phyloP scores from a whole-genome alignment of 2,329 filamentous ascomycete genomes.

The Scedosporium aurantiacum region DNA sequence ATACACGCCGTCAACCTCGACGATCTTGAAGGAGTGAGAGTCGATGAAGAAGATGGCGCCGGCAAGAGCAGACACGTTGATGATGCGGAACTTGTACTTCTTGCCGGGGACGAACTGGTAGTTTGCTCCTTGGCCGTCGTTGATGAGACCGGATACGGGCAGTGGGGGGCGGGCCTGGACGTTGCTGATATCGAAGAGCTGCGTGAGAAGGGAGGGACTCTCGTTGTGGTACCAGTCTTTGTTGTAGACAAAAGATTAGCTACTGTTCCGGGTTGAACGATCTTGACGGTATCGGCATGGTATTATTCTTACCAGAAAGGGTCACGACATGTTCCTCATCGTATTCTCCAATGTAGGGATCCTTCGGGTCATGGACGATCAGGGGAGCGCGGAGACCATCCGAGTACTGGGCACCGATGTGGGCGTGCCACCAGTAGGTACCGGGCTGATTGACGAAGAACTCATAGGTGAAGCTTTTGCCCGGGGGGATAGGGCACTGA shows the following conservation, averaged over 20 bases:
- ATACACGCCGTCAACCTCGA: constrained; percentile 32
- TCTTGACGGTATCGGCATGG: neutral
- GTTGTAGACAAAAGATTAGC: neutral
- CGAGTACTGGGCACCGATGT: constrained; percentile 37
- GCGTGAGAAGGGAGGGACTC: constrained; percentile 32
- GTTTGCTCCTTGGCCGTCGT: constrained; percentile 29
- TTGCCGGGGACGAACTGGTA: constrained; percentile 9
- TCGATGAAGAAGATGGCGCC: constrained; percentile 31
- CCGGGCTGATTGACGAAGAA: constrained; percentile 33
- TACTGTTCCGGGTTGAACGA: neutral
- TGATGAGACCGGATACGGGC: constrained; percentile 38
- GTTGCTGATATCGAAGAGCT: constrained; percentile 34
- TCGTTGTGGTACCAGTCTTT: constrained; percentile 51
- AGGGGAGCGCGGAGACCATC: constrained; percentile 45
- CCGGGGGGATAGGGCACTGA: constrained; percentile 43
- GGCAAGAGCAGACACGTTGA: constrained; percentile 32
- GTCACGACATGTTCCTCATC: constrained; percentile 44
- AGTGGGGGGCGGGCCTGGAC: constrained; percentile 41
- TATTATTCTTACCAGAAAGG: constrained; percentile 22
- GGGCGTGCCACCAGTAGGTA: constrained; percentile 31
- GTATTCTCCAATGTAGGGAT: constrained; percentile 32
- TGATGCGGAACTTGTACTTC: constrained; percentile 31
- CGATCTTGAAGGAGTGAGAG: constrained; percentile 30
- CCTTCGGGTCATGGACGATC: constrained; percentile 39
- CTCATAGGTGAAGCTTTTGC: constrained; percentile 39